These are phyloP conservation scores for Thraustotheca clavata DNA, from an alignment of 352 stramenopile species.

Conservation along the genomic window DNA sequence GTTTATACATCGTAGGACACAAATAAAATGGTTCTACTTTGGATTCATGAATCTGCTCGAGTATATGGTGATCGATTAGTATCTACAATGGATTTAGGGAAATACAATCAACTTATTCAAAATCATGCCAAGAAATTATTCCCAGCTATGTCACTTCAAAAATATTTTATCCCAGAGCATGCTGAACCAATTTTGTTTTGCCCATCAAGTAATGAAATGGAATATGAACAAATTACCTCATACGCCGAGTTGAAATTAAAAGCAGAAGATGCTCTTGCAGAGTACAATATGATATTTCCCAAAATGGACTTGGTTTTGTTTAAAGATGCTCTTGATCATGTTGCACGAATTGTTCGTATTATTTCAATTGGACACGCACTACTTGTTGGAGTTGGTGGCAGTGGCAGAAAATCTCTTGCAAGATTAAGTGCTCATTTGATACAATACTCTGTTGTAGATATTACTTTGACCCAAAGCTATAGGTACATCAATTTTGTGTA, in stretches of 20 bases:
- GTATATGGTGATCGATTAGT: slow-evolving; percentile 94
- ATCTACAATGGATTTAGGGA: slow-evolving; percentile 55
- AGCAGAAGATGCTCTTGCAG: slow-evolving; percentile 82
- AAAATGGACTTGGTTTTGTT: slow-evolving; percentile 96
- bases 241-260: slow-evolving; percentile 49
- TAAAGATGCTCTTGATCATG: slow-evolving; percentile 93
- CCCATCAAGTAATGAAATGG: slow-evolving; percentile 83
- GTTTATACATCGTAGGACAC: slow-evolving; percentile 43
- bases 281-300: slow-evolving; percentile 90
- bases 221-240: slow-evolving; percentile 89
- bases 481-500: slow-evolving; percentile 29
- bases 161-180: slow-evolving; percentile 79
- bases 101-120: slow-evolving; percentile 85
- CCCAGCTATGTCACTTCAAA: slow-evolving; percentile 80
- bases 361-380: slow-evolving; percentile 90
- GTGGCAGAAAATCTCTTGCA: slow-evolving; percentile 89
- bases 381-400: slow-evolving; percentile 91
- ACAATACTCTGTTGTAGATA: slow-evolving; percentile 79
- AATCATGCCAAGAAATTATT: slow-evolving; percentile 92
- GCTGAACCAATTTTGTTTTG: slow-evolving; percentile 89
- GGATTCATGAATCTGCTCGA: slow-evolving; percentile 93
- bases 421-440: slow-evolving; percentile 89
- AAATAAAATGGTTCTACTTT: slow-evolving; percentile 88
- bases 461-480: slow-evolving; percentile 87
- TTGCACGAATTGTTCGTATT: slow-evolving; percentile 91